These are phyloP conservation scores for Erythrobasidium hasegawianum DNA, from an alignment of 1,284 basidiomycete genomes.

Conservation along the genomic window DNA sequence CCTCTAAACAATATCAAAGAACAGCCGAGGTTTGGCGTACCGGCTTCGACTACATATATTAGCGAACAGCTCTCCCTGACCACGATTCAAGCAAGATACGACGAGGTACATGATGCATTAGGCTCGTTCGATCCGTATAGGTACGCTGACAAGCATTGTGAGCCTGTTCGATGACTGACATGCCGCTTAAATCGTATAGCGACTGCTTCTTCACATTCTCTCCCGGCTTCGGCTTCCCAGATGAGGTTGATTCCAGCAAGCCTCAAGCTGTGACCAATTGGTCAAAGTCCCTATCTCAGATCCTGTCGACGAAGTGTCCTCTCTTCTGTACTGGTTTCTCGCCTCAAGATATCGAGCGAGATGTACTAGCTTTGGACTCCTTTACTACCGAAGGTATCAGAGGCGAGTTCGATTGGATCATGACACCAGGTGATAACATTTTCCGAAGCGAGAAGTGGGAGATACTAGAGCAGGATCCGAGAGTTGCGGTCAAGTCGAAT, in stretches of 20 bases:
- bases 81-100: slow-evolving; percentile 78
- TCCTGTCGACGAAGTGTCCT: slow-evolving; percentile 87
- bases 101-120: slow-evolving; percentile 85
- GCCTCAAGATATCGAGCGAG: slow-evolving; percentile 89
- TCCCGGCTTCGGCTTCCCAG: slow-evolving; percentile 93
- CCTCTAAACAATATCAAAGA: slow-evolving; percentile 48
- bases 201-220: slow-evolving; percentile 97
- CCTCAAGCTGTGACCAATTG: slow-evolving; percentile 64
- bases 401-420: slow-evolving; percentile 94
- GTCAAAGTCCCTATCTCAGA: slow-evolving; percentile 72
- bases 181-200: too few relatives aligned
- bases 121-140: slow-evolving; percentile 89
- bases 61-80: slow-evolving; percentile 83
- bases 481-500: slow-evolving; percentile 92
- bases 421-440: slow-evolving; percentile 89
- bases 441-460: slow-evolving; percentile 99
- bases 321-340: slow-evolving; percentile 96
- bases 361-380: slow-evolving; percentile 70
- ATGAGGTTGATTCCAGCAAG: slow-evolving; percentile 36
- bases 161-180: too few relatives aligned
- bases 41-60: slow-evolving; percentile 83
- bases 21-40: slow-evolving; percentile 75
- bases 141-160: too few relatives aligned
- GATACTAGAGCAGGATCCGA: slow-evolving; percentile 60
- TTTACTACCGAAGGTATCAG: slow-evolving; percentile 61